Evolutionary conservation across 805 yeast species (phyloP).

Genomic region (Candida awuae): DNA sequence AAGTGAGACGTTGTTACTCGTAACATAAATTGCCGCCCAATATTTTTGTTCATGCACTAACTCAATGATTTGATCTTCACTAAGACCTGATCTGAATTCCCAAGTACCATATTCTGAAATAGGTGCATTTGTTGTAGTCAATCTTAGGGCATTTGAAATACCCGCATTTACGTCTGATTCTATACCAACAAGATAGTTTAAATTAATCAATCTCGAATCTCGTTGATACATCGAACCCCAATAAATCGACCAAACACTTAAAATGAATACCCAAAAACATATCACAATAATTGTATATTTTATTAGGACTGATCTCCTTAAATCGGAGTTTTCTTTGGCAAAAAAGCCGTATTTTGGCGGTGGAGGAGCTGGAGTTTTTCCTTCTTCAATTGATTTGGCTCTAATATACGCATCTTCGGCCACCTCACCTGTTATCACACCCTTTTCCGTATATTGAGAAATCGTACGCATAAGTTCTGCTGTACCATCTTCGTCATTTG

Average conservation of each 20-base stretch:
- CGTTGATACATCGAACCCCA: constrained; percentile 41
- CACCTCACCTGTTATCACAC: constrained; percentile 12
- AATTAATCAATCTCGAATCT: constrained; percentile 24
- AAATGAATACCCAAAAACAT: constrained; percentile 30
- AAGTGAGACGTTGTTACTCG: constrained; percentile 36
- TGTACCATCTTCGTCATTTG: not conserved
- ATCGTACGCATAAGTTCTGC: constrained; percentile 17
- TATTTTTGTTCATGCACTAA: constrained; percentile 46
- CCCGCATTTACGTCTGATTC: constrained; percentile 28
- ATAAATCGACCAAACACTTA: constrained; percentile 36
- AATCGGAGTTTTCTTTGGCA: constrained; percentile 11
- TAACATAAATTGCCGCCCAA: constrained; percentile 57
- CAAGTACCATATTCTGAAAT: constrained; percentile 29
- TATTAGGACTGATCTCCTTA: constrained; percentile 12
- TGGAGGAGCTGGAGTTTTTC: not conserved
- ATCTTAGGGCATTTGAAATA: constrained; percentile 26
- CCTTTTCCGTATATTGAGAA: constrained; percentile 20
- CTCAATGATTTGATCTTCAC: constrained; percentile 32
- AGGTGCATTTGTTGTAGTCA: constrained; percentile 12
- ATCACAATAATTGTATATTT: constrained; percentile 15
- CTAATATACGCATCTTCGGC: constrained; percentile 4
- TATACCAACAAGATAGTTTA: constrained; percentile 33
- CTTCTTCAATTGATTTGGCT: constrained; percentile 6
- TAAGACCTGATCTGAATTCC: constrained; percentile 26
- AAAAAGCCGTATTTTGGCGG: constrained; percentile 14